Conservation (phyloP, 129 eudicot genomes). For the Glebionis coronaria region DNA sequence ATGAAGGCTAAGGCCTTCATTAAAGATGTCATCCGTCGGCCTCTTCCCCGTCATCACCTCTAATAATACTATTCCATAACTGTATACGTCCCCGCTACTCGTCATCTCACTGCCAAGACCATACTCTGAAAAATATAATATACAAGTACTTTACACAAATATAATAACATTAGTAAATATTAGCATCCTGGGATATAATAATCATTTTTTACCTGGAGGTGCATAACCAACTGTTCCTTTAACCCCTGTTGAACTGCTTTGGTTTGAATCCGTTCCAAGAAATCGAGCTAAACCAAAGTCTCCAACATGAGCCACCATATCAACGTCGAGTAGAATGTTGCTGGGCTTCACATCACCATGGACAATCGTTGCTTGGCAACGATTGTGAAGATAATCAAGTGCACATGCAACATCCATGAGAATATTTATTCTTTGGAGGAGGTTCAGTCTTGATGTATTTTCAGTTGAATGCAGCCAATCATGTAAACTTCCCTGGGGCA, state of each 20-base stretch:
- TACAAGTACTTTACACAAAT: no score
- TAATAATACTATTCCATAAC: neutral
- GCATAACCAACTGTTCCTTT: slow-evolving; percentile 23
- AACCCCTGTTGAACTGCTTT: neutral
- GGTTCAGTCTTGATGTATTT: neutral
- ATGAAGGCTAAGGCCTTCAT: neutral
- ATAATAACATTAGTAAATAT: no score
- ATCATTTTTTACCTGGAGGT: slow-evolving; percentile 11
- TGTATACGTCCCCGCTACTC: neutral
- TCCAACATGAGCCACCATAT: slow-evolving; percentile 26
- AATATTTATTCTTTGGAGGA: slow-evolving; percentile 18
- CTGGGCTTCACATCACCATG: slow-evolving; percentile 24
- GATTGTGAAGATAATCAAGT: slow-evolving; percentile 23
- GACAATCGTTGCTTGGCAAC: neutral
- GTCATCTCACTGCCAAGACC: no score
- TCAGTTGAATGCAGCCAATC: slow-evolving; percentile 19
- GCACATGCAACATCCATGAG: slow-evolving; percentile 9
- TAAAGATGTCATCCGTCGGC: neutral
- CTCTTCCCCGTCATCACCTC: neutral
- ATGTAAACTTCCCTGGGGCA: slow-evolving; percentile 25
- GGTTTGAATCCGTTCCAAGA: neutral
- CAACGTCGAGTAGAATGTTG: slow-evolving; percentile 12
- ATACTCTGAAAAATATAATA: neutral
- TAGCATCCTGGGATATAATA: neutral
- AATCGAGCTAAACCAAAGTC: slow-evolving; percentile 17